Conservation (phyloP, 1,284 basidiomycete species). For the Xerocomus amazonicus region DNA sequence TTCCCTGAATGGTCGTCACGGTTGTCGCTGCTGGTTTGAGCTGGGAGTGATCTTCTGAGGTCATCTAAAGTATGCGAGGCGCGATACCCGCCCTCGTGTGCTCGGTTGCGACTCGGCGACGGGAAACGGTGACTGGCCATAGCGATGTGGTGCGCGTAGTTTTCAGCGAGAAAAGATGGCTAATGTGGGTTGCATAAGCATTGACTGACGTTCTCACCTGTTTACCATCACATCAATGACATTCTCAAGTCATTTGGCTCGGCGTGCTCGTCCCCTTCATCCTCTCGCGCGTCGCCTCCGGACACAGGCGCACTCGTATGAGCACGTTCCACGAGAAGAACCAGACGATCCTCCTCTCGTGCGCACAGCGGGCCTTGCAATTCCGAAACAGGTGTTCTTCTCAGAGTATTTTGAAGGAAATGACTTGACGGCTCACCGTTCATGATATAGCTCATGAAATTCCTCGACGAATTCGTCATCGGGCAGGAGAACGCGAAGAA, state of each 20-base stretch:
- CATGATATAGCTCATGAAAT: slow-evolving; percentile 66
- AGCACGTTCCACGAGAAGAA: slow-evolving; percentile 35
- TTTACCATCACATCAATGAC: slow-evolving; percentile 13
- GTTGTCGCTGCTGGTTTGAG: slow-evolving; percentile 41
- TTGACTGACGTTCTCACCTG: not conserved
- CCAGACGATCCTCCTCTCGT: slow-evolving; percentile 25
- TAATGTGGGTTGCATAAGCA: slow-evolving; percentile 3
- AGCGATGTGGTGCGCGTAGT: not conserved
- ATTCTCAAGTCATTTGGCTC: slow-evolving; percentile 16
- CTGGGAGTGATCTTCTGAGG: slow-evolving; percentile 37
- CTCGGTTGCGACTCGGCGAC: slow-evolving; percentile 44
- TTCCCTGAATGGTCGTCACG: slow-evolving; percentile 35
- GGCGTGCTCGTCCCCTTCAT: slow-evolving; percentile 20
- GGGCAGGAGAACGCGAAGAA: slow-evolving; percentile 93
- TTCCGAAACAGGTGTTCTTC: slow-evolving; percentile 61
- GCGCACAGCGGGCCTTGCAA: slow-evolving; percentile 50
- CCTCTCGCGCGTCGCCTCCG: slow-evolving; percentile 32
- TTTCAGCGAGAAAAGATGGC: no score
- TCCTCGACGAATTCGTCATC: slow-evolving; percentile 87
- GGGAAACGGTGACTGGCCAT: slow-evolving; percentile 40
- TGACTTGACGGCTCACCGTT: slow-evolving; percentile 8
- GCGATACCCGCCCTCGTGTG: slow-evolving; percentile 30
- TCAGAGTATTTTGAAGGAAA: not conserved
- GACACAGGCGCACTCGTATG: slow-evolving; percentile 43
- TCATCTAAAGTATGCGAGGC: slow-evolving; percentile 30